Conservation (phyloP, 371 early-diverging fungal genomes). For the Lichtheimia corymbifera region DNA sequence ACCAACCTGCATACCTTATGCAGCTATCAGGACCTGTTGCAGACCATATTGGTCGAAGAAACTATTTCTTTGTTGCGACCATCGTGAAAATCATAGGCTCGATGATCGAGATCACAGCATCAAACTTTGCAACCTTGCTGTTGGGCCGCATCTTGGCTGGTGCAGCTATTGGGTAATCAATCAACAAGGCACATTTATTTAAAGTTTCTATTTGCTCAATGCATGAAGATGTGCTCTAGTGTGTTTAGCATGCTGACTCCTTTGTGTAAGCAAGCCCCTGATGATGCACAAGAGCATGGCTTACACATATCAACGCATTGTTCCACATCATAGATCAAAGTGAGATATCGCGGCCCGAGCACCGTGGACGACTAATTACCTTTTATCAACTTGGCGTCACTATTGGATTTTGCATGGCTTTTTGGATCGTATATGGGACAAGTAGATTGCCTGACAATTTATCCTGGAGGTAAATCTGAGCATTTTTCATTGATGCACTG, state of each 20-base stretch:
- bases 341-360: slow-evolving; percentile 80
- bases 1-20: slow-evolving; percentile 4
- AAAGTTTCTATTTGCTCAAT: background rate
- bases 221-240: slow-evolving; percentile 12
- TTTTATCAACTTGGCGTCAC: slow-evolving; percentile 92
- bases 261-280: slow-evolving; percentile 27
- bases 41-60: slow-evolving; percentile 40
- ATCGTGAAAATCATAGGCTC: slow-evolving; percentile 71
- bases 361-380: slow-evolving; percentile 88
- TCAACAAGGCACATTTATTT: slow-evolving; percentile 7
- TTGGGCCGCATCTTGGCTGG: slow-evolving; percentile 75
- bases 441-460: slow-evolving; percentile 17
- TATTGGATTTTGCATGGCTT: slow-evolving; percentile 50
- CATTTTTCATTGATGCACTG: background rate
- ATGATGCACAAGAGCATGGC: background rate
- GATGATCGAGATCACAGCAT: slow-evolving; percentile 62
- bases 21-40: slow-evolving; percentile 40
- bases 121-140: slow-evolving; percentile 54
- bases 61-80: slow-evolving; percentile 52
- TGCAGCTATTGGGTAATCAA: slow-evolving; percentile 63
- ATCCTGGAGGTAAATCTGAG: slow-evolving; percentile 46
- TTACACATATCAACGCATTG: background rate
- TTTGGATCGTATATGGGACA: slow-evolving; percentile 43
- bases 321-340: slow-evolving; percentile 63
- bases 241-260: slow-evolving; percentile 44